A percentile compares a stretch with the other conserved stretches of the same genome.
Conservation (phyloP, 768 basidiomycete genomes). For the Pleurotus cornucopiae region DNA sequence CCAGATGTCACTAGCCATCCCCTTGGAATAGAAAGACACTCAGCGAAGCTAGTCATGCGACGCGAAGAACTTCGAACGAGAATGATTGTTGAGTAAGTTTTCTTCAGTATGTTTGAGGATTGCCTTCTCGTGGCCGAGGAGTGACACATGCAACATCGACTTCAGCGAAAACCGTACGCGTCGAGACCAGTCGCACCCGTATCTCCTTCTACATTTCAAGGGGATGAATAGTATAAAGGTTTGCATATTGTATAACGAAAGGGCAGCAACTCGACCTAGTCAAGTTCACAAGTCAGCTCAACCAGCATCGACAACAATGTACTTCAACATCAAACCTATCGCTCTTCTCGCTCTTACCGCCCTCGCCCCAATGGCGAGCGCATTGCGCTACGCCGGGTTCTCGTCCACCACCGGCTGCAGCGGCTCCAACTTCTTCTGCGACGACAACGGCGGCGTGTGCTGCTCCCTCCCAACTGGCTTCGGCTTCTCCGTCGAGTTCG, state of each 20-base stretch:
- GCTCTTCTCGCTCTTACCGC: neutral
- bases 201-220: too few relatives aligned
- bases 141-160: too few relatives aligned
- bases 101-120: too few relatives aligned
- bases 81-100: too few relatives aligned
- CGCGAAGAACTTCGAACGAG: too few relatives aligned
- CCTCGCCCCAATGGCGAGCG: neutral
- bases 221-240: neutral
- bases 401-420: neutral
- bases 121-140: too few relatives aligned
- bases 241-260: neutral
- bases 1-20: too few relatives aligned
- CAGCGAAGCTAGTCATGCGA: too few relatives aligned
- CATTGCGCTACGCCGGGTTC: constrained; percentile 1
- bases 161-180: too few relatives aligned
- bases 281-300: neutral
- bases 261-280: neutral
- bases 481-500: constrained; percentile 3
- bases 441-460: neutral
- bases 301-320: neutral
- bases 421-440: neutral
- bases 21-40: too few relatives aligned
- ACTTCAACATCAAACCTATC: neutral
- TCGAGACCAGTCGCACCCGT: too few relatives aligned
- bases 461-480: constrained; percentile 1